Base-by-base conservation (phyloP, 768 basidiomycete genomes). In the Kwoniella shandongensis region DNA sequence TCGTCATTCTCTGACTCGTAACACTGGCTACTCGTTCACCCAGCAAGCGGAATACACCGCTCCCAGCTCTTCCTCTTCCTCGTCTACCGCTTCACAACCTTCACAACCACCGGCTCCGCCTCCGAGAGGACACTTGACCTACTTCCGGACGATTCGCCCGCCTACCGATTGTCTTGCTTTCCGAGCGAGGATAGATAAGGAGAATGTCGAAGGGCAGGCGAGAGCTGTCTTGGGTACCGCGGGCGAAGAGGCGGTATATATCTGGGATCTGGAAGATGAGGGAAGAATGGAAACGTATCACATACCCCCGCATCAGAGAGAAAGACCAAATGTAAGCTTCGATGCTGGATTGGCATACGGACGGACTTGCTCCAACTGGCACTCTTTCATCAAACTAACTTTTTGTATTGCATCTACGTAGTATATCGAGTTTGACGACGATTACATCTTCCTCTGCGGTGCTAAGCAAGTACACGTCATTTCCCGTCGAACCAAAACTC, bases 361-460 rank as follows among this genome's bases (percentile, higher is more conserved):
- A n/a, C n/a, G n/a, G n/a, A n/a, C n/a, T n/a, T n/a, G n/a, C n/a
- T n/a, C n/a, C n/a, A n/a, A 20, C 20, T 53, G 10, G 12, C 25
- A 42, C 11, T 20, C 41, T 26, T 7, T 45, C 17, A 26, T 26
- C 26, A 7, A 45, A 22, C 44, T 45, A 45, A 45, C n/a, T n/a
- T n/a, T n/a, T n/a, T n/a, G 7, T 23, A 45, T 26, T 17, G n/a
- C 20, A 22, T 1, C 10, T 36, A 17, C 35, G 20, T 23, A 68
- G 67, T 72, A 72, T 50, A 53, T 72, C 51, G 70, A 72, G 41
- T 66, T 72, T 39, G 70, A 72, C 54, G 65, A 72, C 23, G 51
- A 63, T 11, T 61, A 47, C 47, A 39, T 72, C 30, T 72, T 69
- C 42, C 17, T 69, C 27, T 69, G 67, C 45, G 40, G 47, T 7